Evolutionary conservation across 2,329 filamentous ascomycete species (phyloP), one percentile per base, ranked within the genome.

Genomic region (Aspergillus eucalypticola): DNA sequence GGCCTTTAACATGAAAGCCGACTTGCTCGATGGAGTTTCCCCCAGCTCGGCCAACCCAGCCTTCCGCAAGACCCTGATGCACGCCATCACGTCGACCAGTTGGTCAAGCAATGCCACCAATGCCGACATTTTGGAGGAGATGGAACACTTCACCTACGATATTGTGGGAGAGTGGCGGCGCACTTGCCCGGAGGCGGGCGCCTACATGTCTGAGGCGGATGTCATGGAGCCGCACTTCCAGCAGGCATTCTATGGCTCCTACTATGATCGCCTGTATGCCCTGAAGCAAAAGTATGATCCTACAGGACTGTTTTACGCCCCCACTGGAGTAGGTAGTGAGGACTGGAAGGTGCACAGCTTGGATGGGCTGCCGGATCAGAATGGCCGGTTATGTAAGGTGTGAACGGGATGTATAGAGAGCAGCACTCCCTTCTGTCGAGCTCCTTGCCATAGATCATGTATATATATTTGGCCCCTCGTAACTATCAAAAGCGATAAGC

Each of bases 241-340:
- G 61, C 60, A 68, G 58, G 62, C 70, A 0, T 75, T 73, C 58
- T 75, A 71, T 21, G 72, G 70, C 6, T 57, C 52, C 0, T 70
- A 72, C 58, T 75, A 75, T 48, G 44, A 44, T 0, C 65, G 66
- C 0, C 55, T 75, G 46, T 68, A 65, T 19, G 42, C 58, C 13
- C 74, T 86, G 29, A 87, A 87, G 78, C 66, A 73, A 35, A 80
- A 77, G 66, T 85, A 80, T 64, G 84, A 87, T 62, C 81, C 81
- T 0, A 67, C 73, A 0, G 65, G 69, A 2, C 59, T 86, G 6
- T 83, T 86, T 57, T 86, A 83, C 60, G 80, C 75, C 1, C 69
- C 65, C 3, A 81, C 76, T n/a, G 80, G 73, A 5, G 83, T 86
- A 2, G 83, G 83, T 0, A 84, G 81, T 60, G 84, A 86, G 60